phyloP scores from a whole-genome alignment of 441 rosid species.

The Jatropha podagrica region DNA sequence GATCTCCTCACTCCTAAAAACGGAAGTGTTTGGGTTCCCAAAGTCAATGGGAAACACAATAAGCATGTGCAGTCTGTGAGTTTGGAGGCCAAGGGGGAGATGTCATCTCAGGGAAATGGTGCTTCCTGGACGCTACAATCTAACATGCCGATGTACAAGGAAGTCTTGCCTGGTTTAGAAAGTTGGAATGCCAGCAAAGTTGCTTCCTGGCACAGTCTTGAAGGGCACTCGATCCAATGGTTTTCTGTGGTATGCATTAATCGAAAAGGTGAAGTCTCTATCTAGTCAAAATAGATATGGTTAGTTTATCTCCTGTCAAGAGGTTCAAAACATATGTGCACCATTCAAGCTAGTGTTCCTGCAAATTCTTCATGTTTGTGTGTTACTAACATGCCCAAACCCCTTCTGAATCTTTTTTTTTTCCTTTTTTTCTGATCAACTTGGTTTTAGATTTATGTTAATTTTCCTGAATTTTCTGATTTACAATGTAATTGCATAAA shows the following conservation, averaged over 20 bases:
- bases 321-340: not conserved
- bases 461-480: slow-evolving; percentile 12
- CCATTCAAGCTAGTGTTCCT: slow-evolving; percentile 3
- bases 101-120: slow-evolving; percentile 58
- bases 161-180: slow-evolving; percentile 85
- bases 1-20: slow-evolving; percentile 36
- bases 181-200: slow-evolving; percentile 91
- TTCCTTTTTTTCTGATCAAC: not conserved
- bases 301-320: not conserved
- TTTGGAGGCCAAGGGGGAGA: slow-evolving; percentile 41
- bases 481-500: slow-evolving; percentile 8
- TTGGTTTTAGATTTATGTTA: not conserved
- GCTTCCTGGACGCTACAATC: slow-evolving; percentile 66
- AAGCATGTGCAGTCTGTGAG: slow-evolving; percentile 50
- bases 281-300: not conserved
- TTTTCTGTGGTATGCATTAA: slow-evolving; percentile 81
- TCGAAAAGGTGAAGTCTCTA: slow-evolving; percentile 61
- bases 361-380: not conserved
- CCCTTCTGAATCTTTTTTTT: not conserved
- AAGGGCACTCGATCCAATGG: slow-evolving; percentile 93
- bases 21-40: slow-evolving; percentile 58
- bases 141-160: slow-evolving; percentile 62
- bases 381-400: not conserved
- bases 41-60: slow-evolving; percentile 88
- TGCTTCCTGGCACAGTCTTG: slow-evolving; percentile 84